Evolutionary conservation across 129 eudicot species (phyloP), one percentile per base, ranked within the genome.

Genomic region (Artemisia argyi): DNA sequence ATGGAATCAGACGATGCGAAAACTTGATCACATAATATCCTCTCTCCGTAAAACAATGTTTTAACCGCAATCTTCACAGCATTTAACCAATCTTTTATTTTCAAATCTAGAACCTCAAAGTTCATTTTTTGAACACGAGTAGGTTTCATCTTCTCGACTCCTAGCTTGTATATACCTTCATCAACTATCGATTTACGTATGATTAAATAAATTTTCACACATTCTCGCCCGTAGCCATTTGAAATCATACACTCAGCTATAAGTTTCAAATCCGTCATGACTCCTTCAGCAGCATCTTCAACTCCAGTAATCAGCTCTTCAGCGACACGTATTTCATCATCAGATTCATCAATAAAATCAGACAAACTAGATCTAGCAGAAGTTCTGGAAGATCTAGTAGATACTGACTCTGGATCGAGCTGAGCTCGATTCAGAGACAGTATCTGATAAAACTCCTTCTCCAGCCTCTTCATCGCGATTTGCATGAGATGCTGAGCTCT

Each of bases 181-280:
- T 91, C 96, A 10, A 91, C 95, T 4, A 88, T 82, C 13, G 97
- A 91, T 76, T 82, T 88, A 3, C 97, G 88, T 8, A 83, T 84
- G 1, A 65, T 9, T 56, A 68, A 86, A 72, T 88, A 91, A 0
- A 91, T 79, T 18, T 71, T 74, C 13, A 86, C 64, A 55, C 96
- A 88, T 44, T 91, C 96, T 18, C 75, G 84, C 3, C 85, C 87
- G 18, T 88, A 91, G 0, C 97, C 97, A 3, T 83, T 70, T 17
- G 85, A 80, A 66, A 91, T 91, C 97, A 91, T 91, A 42, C 93
- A 91, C 18, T 91, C 96, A 0, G 97, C 93, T 44, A 91, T 88
- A 44, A 65, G 30, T 64, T 79, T 82, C 63, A 91, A 55, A 69
- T 88, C 93, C n/a, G 63, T 64, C 91, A 91, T 88, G 11, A 78